These are phyloP conservation scores for Boletus pseudopeckii DNA, from an alignment of 768 basidiomycete genomes.

Conservation along the genomic window DNA sequence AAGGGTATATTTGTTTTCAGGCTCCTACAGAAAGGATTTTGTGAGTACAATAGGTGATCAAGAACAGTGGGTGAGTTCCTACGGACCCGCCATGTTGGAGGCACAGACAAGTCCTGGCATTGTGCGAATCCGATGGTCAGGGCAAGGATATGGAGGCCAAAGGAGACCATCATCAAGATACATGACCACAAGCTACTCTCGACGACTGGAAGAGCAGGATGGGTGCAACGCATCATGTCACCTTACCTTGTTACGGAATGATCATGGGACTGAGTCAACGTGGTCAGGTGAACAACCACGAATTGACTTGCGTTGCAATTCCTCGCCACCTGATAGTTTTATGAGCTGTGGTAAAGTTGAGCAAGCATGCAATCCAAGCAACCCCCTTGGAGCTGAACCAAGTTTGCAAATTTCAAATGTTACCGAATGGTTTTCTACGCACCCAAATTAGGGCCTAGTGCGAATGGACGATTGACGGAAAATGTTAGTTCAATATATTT, in stretches of 20 bases:
- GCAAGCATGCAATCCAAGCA: no score
- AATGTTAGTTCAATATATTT: no score
- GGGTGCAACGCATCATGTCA: not conserved
- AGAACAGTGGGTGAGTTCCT: not conserved
- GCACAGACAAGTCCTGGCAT: constrained; percentile 41
- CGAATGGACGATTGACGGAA: no score
- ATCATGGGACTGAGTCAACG: not conserved
- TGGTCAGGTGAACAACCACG: not conserved
- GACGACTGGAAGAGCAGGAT: not conserved
- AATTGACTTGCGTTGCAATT: not conserved
- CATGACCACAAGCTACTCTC: not conserved
- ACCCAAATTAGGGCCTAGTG: no score
- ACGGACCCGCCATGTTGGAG: constrained; percentile 44
- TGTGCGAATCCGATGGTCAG: constrained; percentile 14
- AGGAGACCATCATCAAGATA: not conserved
- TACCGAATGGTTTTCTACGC: no score
- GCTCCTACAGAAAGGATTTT: constrained; percentile 33
- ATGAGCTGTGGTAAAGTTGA: not conserved
- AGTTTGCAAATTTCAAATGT: no score
- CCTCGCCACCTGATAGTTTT: not conserved
- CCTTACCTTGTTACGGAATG: not conserved
- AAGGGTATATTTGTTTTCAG: constrained; percentile 36
- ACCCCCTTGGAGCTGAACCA: no score
- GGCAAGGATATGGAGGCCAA: not conserved
- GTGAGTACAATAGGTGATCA: not conserved